Percentiles rank a stretch among this genome's conserved stretches.
Conservation (phyloP, 2,329 filamentous ascomycete genomes). For the Alternaria solani region DNA sequence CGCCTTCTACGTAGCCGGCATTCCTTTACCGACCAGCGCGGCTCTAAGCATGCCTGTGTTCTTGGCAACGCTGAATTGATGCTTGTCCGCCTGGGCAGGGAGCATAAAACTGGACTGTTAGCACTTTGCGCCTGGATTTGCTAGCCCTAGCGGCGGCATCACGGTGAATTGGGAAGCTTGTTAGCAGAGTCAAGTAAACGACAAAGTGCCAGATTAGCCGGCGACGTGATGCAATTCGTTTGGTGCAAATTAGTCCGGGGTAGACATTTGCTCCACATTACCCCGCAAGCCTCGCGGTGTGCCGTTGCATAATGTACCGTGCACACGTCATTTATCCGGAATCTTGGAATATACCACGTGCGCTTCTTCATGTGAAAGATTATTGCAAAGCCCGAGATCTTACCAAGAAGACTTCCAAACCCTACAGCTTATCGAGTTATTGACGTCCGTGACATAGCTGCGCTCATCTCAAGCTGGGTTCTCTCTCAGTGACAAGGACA, state of each 20-base stretch:
- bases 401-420: not conserved
- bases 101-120: not conserved
- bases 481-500: slow-evolving; percentile 30
- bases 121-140: not conserved
- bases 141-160: not conserved
- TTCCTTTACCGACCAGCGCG: not conserved
- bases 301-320: not conserved
- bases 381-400: not conserved
- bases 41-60: not conserved
- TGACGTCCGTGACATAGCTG: not conserved
- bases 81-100: not conserved
- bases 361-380: not conserved
- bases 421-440: not conserved
- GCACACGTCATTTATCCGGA: not conserved
- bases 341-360: not conserved
- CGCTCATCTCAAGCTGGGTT: not conserved
- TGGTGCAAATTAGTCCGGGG: slow-evolving; percentile 10
- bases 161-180: not conserved
- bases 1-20: not conserved
- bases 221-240: not conserved
- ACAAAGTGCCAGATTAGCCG: not conserved
- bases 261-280: slow-evolving; percentile 13
- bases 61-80: not conserved
- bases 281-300: not conserved
- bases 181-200: not conserved